These are phyloP conservation scores for Xanthoconium purpureum DNA, from an alignment of 768 basidiomycete species.

Conservation along the genomic window DNA sequence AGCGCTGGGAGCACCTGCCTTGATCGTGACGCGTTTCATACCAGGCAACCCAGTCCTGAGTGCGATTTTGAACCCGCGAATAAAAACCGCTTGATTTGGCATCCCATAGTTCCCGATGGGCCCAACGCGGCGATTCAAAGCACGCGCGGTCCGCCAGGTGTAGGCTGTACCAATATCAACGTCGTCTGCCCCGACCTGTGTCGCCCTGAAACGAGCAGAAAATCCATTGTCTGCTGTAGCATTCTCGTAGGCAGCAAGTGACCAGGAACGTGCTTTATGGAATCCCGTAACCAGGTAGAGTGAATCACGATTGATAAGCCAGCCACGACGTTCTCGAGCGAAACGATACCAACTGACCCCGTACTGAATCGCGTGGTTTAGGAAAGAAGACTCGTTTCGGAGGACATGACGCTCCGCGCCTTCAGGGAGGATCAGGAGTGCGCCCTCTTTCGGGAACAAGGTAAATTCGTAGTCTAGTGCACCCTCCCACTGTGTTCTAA, in stretches of 20 bases:
- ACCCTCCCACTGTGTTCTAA: not conserved
- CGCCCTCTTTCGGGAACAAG: not conserved
- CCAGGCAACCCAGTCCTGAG: not conserved
- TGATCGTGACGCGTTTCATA: not conserved
- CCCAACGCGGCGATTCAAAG: not conserved
- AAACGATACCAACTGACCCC: not conserved
- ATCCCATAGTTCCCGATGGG: not conserved
- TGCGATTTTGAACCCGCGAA: not conserved
- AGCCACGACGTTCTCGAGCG: not conserved
- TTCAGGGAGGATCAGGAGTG: not conserved
- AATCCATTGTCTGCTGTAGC: not conserved
- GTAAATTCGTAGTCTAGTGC: not conserved
- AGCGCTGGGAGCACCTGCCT: not conserved
- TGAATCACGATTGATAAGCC: not conserved
- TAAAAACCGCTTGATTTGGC: not conserved
- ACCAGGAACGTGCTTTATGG: not conserved
- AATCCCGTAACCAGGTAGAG: not conserved
- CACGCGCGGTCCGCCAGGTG: not conserved
- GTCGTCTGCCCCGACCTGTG: not conserved
- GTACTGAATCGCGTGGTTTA: not conserved
- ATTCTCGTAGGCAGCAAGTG: not conserved
- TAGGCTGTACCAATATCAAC: not conserved
- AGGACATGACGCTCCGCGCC: not conserved
- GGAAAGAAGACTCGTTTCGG: not conserved
- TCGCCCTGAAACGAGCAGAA: not conserved